Evolutionary conservation across 352 stramenopile species (phyloP).

Genomic region (Globisporangium sylvaticum): DNA sequence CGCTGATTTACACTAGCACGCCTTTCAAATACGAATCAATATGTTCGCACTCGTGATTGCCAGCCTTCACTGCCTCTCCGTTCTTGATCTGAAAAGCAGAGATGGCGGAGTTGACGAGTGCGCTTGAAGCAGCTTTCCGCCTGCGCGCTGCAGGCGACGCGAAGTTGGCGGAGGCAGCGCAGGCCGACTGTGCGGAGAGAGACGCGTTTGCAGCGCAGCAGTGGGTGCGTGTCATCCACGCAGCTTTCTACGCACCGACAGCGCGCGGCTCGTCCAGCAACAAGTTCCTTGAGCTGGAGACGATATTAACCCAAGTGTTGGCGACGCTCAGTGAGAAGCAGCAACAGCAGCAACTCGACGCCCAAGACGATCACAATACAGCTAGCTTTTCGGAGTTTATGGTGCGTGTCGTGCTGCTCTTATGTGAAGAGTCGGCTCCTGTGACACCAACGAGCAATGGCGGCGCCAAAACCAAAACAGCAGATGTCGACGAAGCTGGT

Average conservation of each 20-base stretch:
- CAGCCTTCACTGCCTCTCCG: background rate
- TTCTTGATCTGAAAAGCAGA: background rate
- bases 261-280: slow-evolving; percentile 20
- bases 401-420: slow-evolving; percentile 33
- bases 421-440: slow-evolving; percentile 21
- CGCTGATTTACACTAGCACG: background rate
- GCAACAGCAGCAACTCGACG: background rate
- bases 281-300: slow-evolving; percentile 60
- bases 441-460: background rate
- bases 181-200: background rate
- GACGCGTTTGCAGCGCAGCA: slow-evolving; percentile 1
- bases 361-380: background rate
- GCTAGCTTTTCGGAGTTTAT: slow-evolving; percentile 32
- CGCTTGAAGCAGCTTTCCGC: slow-evolving; percentile 5
- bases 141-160: background rate
- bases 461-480: background rate
- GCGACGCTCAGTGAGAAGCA: background rate
- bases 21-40: background rate
- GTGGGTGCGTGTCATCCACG: slow-evolving; percentile 25
- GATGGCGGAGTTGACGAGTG: slow-evolving; percentile 6
- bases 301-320: slow-evolving; percentile 28
- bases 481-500: background rate
- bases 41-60: background rate
- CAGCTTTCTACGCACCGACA: slow-evolving; percentile 28
- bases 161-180: background rate